phyloP scores from a whole-genome alignment of 2,329 filamentous ascomycete genomes.

The Xylaria arbuscula region DNA sequence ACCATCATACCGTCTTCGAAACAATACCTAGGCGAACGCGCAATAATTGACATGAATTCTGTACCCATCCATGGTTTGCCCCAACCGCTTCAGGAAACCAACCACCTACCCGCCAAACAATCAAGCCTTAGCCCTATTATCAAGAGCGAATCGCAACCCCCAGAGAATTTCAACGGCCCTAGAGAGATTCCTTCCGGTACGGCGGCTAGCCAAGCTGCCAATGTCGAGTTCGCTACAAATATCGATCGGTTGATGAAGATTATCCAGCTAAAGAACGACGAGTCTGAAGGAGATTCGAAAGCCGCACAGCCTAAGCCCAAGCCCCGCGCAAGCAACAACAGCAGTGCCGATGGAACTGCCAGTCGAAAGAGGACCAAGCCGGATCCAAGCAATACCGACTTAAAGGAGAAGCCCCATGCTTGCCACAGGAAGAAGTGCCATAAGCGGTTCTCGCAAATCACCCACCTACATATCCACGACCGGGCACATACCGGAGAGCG shows the following conservation, averaged over 20 bases:
- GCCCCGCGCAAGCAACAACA: constrained; percentile 10
- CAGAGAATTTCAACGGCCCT: constrained; percentile 39
- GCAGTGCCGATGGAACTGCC: constrained; percentile 42
- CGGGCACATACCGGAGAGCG: constrained; percentile 90
- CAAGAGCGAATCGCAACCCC: constrained; percentile 35
- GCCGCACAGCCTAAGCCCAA: constrained; percentile 17
- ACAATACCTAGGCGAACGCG: constrained; percentile 31
- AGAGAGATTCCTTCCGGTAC: constrained; percentile 60
- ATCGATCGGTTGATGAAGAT: constrained; percentile 90
- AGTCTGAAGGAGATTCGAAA: constrained; percentile 37
- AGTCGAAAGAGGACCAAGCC: constrained; percentile 47
- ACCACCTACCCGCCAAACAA: constrained; percentile 24
- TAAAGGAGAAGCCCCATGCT: constrained; percentile 65
- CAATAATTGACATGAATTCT: constrained; percentile 29
- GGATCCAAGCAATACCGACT: constrained; percentile 27
- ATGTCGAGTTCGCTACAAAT: constrained; percentile 79
- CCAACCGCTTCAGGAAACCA: constrained; percentile 21
- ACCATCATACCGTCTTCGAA: constrained; percentile 28
- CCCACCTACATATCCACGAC: constrained; percentile 89
- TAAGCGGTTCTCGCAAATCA: constrained; percentile 90
- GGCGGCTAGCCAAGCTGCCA: constrained; percentile 58
- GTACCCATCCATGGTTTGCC: constrained; percentile 15
- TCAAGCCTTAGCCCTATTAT: constrained; percentile 34
- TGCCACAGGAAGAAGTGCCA: constrained; percentile 80
- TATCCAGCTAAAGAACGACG: constrained; percentile 75